phyloP scores from a whole-genome alignment of 208 protist species.

The Acanthamoeba sp. region DNA sequence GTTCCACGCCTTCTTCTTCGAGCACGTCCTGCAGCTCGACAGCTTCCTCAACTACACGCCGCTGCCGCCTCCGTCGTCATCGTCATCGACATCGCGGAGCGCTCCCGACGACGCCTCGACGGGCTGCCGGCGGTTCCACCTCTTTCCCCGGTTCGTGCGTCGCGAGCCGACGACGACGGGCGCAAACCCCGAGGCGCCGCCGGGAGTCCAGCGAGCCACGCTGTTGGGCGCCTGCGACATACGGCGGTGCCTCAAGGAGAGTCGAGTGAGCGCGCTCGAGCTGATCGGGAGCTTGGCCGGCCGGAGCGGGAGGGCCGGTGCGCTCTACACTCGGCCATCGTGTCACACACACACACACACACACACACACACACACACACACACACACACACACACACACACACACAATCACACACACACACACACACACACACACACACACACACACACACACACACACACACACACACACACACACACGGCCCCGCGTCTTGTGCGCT shows the following conservation, averaged over 20 bases:
- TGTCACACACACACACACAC: neutral
- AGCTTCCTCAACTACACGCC: neutral
- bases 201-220: no score
- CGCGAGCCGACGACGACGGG: neutral
- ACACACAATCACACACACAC: no score
- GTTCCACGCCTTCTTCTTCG: slow-evolving; percentile 40
- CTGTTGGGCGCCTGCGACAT: neutral
- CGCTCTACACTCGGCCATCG: neutral
- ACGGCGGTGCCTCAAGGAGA: neutral
- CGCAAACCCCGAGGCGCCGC: neutral
- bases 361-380: no score
- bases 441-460: no score
- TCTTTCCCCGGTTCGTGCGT: neutral
- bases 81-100: no score
- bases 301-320: neutral
- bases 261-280: neutral
- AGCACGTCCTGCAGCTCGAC: neutral
- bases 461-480: no score
- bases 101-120: no score
- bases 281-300: neutral
- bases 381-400: no score
- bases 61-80: no score
- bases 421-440: no score
- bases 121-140: slow-evolving; percentile 14
- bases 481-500: no score